Evolutionary conservation across 2,329 filamentous ascomycete species (phyloP), one percentile per base, ranked within the genome.

Genomic region (Scedosporium aurantiacum): DNA sequence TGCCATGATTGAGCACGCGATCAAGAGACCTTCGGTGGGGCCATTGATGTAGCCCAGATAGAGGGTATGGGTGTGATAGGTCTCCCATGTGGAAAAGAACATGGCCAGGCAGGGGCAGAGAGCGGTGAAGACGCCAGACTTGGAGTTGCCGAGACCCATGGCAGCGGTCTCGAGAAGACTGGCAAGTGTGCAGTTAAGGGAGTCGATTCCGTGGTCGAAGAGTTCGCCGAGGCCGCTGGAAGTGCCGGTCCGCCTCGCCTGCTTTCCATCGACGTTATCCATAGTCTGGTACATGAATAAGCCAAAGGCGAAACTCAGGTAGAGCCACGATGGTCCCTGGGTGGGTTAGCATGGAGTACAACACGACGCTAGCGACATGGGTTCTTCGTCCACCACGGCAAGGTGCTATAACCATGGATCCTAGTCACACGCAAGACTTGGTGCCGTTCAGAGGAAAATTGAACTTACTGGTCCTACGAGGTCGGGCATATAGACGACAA

Each of bases 81-180:
- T 99, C 76, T 99, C 94, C 94, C 94, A 99, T 1, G 94, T 99
- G 2, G 93, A 97, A 77, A 99, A 97, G 80, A 96, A 99, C 94
- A 99, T 99, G 63, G 94, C 90, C 54, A 99, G 78, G 68, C 91
- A 95, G 1, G 94, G 94, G 63, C 93, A 86, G 52, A 99, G 79
- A 1, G 92, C 91, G 1, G 94, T 97, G 72, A 96, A 95, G 62
- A 94, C 88, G 66, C 94, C 94, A 21, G 90, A 85, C 65, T 86
- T 87, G 18, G 89, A 90, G 3, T 89, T 85, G 47, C 94, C 94
- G 59, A 96, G 82, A 27, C 90, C 93, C 88, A 99, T 94, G 60
- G 93, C 92, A 16, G 90, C 93, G 5, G 90, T 93, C 75, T 97
- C 91, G 64, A 96, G 84, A 60, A 99, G 78, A 72, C 90, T 95